Conservation (phyloP, 139 green algal genomes). For the Pedinophyceae sp. region DNA sequence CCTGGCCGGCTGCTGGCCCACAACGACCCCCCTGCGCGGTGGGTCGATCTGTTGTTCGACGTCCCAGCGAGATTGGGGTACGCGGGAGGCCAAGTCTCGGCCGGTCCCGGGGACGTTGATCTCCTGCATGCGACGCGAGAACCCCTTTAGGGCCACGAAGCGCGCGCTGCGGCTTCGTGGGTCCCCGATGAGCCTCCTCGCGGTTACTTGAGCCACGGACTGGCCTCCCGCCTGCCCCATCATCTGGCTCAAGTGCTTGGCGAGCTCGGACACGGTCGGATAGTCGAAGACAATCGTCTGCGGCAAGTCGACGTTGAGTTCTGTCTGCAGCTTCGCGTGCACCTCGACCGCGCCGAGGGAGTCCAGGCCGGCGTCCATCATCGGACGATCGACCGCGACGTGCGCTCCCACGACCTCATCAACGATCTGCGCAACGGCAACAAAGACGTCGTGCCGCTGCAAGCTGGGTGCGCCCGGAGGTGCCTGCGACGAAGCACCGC, state of each 20-base stretch:
- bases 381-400: constrained; percentile 7
- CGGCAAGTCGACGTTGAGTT: background rate
- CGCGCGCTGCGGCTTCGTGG: too few species aligned
- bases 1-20: background rate
- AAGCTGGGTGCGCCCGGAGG: too few species aligned
- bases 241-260: too few species aligned
- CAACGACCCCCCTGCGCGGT: background rate
- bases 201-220: too few species aligned
- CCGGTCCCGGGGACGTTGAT: too few species aligned
- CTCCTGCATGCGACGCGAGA: too few species aligned
- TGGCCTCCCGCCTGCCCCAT: too few species aligned
- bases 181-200: too few species aligned
- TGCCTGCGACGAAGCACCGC: too few species aligned
- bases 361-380: constrained; percentile 52
- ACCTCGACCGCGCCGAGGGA: constrained; percentile 54
- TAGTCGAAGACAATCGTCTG: constrained; percentile 59
- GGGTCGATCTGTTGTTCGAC: constrained; percentile 7
- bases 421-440: too few species aligned
- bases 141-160: too few species aligned
- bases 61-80: constrained; percentile 31
- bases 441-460: too few species aligned
- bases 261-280: constrained; percentile 25
- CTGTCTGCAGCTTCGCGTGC: constrained; percentile 18
- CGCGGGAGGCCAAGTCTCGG: constrained; percentile 12
- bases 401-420: background rate